Base-by-base conservation (phyloP, 2,329 filamentous ascomycete genomes). In the Ustulina deusta region DNA sequence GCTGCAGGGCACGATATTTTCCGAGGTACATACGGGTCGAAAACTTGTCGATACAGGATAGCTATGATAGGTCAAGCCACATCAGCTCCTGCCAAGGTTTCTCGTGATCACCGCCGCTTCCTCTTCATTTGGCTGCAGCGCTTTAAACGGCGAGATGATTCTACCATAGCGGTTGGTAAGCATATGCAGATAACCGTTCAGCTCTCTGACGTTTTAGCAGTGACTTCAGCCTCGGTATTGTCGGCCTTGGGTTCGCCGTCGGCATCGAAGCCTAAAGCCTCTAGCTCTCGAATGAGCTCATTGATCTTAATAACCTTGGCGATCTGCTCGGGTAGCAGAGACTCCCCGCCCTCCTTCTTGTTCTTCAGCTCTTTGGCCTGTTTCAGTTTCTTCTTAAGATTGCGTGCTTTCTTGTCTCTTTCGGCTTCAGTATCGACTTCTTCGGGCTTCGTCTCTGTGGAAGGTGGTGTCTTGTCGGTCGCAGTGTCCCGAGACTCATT, bases 281-380 rank as follows among this genome's bases (percentile, higher is more conserved):
- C 93, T 63, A 99, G 82, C 78, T 98, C 94, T 13, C 94, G 88
- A 65, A 97, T 90, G 58, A 99, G 86, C 82, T 99, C 96, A 70
- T 93, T 93, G 78, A 99, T 97, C 81, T 96, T 97, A 79, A 97
- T 97, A 63, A 99, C 93, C 83, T 99, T 99, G 74, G 95, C 94
- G 71, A 98, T 91, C 82, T 99, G 96, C 82, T 99, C 96, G 0
- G 94, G 95, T 29, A 98, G 84, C 68, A 99, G 82, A 4, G 88
- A 86, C 77, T 93, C 91, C 22, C 96, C 96, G 63, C 89, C 90
- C 27, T 97, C 93, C 80, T 97, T 97, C 85, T 97, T 97, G 75
- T 90, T 91, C 78, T 93, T 91, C 61, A 99, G 85, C 1, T 98
- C 96, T 73, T 90, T 91, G 3, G 96, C 95, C 79, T 99, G 96